Conservation (phyloP, 2,329 filamentous ascomycete species). For the Cladosporium halotolerans region DNA sequence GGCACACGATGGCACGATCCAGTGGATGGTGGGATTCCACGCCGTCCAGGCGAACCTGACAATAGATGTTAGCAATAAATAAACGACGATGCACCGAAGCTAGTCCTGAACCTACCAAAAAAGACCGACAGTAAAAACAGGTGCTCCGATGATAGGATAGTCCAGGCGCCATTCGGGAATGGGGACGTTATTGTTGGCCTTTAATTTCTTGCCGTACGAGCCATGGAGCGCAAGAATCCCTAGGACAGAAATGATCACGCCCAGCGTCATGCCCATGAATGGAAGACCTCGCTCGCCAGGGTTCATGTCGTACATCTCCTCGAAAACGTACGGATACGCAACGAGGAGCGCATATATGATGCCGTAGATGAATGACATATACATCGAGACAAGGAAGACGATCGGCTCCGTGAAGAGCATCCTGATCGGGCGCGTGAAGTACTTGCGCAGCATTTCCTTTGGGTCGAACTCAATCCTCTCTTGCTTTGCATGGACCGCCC, state of each 20-base stretch:
- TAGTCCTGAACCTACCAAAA: conserved; percentile 26
- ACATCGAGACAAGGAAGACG: conserved; percentile 57
- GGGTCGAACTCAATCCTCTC: conserved; percentile 15
- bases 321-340: conserved; percentile 53
- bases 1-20: conserved; percentile 17
- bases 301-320: conserved; percentile 52
- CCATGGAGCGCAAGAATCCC: conserved; percentile 1
- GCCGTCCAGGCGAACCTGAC: conserved; percentile 17
- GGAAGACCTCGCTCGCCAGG: conserved; percentile 55
- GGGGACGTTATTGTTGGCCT: conserved; percentile 12
- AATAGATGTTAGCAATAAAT: background rate
- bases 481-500: conserved; percentile 11
- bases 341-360: conserved; percentile 42
- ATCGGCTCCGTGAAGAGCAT: conserved; percentile 65
- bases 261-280: conserved; percentile 60
- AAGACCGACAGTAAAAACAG: conserved; percentile 30
- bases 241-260: conserved; percentile 52
- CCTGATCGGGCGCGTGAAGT: conserved; percentile 52
- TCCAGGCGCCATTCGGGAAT: conserved; percentile 22
- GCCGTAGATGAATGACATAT: conserved; percentile 54
- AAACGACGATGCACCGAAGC: background rate
- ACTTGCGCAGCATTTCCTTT: conserved; percentile 39
- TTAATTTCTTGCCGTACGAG: conserved; percentile 1
- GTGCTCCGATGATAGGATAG: conserved; percentile 19
- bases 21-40: conserved; percentile 16